Conservation (phyloP, 257 asterid genomes). For the Solanum tarijense region DNA sequence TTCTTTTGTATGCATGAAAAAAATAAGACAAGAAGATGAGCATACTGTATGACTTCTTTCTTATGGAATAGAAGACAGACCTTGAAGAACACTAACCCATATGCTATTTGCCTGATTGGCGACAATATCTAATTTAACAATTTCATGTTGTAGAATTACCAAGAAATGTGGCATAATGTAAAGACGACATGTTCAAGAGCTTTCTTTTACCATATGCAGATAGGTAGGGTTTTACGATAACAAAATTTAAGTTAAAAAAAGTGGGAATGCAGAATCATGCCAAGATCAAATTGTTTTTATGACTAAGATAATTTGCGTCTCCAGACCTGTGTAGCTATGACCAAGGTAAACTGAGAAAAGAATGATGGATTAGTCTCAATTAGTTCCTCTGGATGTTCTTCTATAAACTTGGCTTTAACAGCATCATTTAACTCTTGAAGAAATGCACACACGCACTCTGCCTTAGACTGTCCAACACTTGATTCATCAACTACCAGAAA, state of each 20-base stretch:
- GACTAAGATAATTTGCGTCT: background rate
- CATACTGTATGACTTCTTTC: background rate
- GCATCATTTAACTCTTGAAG: constrained; percentile 97
- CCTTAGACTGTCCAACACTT: constrained; percentile 84
- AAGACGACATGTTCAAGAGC: background rate
- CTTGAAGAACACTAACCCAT: background rate
- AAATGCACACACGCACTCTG: constrained; percentile 81
- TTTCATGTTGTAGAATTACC: background rate
- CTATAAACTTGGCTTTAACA: constrained; percentile 83
- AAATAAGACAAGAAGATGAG: background rate
- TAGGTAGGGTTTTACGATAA: background rate
- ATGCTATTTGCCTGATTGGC: background rate
- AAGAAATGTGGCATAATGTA: background rate
- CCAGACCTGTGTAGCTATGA: constrained; percentile 19
- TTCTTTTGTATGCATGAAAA: background rate
- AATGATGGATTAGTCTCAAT: constrained; percentile 73
- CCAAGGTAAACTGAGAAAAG: constrained; percentile 85
- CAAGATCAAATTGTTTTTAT: background rate
- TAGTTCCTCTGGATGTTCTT: constrained; percentile 66
- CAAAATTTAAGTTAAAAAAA: background rate
- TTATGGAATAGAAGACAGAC: background rate
- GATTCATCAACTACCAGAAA: constrained; percentile 59
- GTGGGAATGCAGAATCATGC: background rate
- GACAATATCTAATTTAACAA: background rate
- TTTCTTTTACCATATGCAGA: background rate